Base-by-base conservation (phyloP, 352 stramenopile genomes). In the Globisporangium cederbergense region DNA sequence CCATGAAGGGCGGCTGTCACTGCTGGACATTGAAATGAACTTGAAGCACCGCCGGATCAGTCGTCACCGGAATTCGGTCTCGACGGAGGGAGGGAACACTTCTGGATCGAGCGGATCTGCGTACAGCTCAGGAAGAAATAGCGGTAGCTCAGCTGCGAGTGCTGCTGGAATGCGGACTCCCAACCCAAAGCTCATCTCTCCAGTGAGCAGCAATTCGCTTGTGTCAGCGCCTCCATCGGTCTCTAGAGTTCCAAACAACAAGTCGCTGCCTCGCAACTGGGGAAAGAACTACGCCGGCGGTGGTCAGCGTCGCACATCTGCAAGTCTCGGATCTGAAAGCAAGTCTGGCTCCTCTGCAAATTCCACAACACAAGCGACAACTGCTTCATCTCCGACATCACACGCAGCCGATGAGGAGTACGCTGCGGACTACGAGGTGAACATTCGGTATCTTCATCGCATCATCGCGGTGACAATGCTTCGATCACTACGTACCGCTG, bases 181-280 rank as follows among this genome's bases (percentile, higher is more conserved):
- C 3, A 74, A 66, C 25, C 9, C 69, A 42, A 76, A 76, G 60
- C 18, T 62, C 6, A n/a, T 28, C 2, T 28, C 58, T 0, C 36
- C 34, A 2, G 58, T 42, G 2, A 65, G 50, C 36, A 66, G 38
- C 14, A 53, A n/a, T 34, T 38, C 54, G 8, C n/a, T 59, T 3
- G 22, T 18, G 2, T 47, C 59, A 1, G 25, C 20, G 14, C 25
- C 53, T 49, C 36, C 34, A 2, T 22, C 40, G 9, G 28, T 28
- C 28, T n/a, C 34, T 25, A 62, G 74, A 11, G 53, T 60, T 0
- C 59, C 67, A 10, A 61, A 54, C 2, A 74, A 78, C 18, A 76
- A 76, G 22, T 84, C 83, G 2, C 67, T 90, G 34, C 83, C 83
- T 11, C 78, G 81, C 4, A 89, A 82, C 38, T 90, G 83, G 83